Evolutionary conservation across 140 eudicot species (phyloP), one percentile per base, ranked within the genome.

Genomic region (Oenanthe javanica): DNA sequence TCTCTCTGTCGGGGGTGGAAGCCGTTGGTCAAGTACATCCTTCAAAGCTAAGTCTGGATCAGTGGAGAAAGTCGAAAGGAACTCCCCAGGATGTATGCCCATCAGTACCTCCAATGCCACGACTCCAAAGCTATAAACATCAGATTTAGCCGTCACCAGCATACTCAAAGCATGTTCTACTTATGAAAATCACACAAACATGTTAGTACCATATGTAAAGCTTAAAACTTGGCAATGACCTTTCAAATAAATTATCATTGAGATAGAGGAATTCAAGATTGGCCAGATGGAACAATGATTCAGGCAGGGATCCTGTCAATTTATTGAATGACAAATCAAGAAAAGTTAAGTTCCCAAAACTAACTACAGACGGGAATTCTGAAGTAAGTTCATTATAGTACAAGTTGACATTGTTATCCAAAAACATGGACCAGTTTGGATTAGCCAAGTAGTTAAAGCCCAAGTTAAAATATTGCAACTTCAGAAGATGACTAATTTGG

Each of bases 81-180:
- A 80, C 71, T 95, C 99, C 15, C 96, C 89, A 0, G 99, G 99
- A 75, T 95, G 63, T 15, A 50, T 83, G 54, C 99, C 99, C 97
- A 95, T 92, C 93, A 92, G 89, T 80, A 90, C 84, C 83, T 95
- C 99, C 59, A 92, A 79, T 0, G 90, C 85, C 50, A 91, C 93
- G 61, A 95, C 92, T 40, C 97, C 97, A 38, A 90, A 95, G 87
- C 99, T 92, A 51, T 89, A 95, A 36, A 92, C 99, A 45, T 95
- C 99, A 23, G 92, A 84, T 83, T 95, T 92, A 80, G 89, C 91
- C 1, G 97, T 92, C 12, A 95, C 91, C 66, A 81, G 84, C 99
- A 88, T 89, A 10, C 92, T 86, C 51, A 79, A 81, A 19, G 97
- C 90, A 52, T 90, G 90, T 85, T 95, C 97, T 95, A 83, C 85